Percentiles rank a stretch among this genome's conserved stretches.
Conservation (phyloP, 257 asterid species). For the Leonotis leonurus region DNA sequence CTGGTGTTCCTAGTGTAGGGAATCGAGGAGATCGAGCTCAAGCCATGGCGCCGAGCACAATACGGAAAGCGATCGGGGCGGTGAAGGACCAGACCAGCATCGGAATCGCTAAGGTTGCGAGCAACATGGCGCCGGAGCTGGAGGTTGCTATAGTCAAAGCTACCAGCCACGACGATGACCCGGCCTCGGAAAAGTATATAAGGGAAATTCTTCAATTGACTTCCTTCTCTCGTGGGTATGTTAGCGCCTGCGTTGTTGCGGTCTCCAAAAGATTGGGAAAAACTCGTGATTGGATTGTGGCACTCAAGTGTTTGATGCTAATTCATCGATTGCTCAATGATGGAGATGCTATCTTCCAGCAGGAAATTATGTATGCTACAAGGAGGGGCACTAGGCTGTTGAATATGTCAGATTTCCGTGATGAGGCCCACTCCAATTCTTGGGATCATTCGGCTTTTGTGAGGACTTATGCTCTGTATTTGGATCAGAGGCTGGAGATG, state of each 20-base stretch:
- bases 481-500: constrained; percentile 73
- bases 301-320: constrained; percentile 63
- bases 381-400: constrained; percentile 60
- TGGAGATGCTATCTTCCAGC: constrained; percentile 54
- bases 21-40: constrained; percentile 7
- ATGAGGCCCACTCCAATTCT: constrained; percentile 70
- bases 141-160: constrained; percentile 77
- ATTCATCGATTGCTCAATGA: constrained; percentile 60
- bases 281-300: constrained; percentile 83
- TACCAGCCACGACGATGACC: constrained; percentile 78
- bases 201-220: constrained; percentile 59
- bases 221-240: constrained; percentile 55
- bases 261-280: constrained; percentile 58
- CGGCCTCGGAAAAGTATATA: constrained; percentile 63
- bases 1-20: neutral
- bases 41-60: constrained; percentile 67
- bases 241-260: constrained; percentile 51
- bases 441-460: constrained; percentile 83
- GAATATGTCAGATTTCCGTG: constrained; percentile 67
- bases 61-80: constrained; percentile 76
- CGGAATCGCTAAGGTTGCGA: constrained; percentile 64
- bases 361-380: constrained; percentile 64
- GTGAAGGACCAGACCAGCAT: constrained; percentile 84
- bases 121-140: constrained; percentile 76
- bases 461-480: constrained; percentile 49